Base-by-base conservation (phyloP, 2,329 filamentous ascomycete species). In the Sporothrix mexicana region DNA sequence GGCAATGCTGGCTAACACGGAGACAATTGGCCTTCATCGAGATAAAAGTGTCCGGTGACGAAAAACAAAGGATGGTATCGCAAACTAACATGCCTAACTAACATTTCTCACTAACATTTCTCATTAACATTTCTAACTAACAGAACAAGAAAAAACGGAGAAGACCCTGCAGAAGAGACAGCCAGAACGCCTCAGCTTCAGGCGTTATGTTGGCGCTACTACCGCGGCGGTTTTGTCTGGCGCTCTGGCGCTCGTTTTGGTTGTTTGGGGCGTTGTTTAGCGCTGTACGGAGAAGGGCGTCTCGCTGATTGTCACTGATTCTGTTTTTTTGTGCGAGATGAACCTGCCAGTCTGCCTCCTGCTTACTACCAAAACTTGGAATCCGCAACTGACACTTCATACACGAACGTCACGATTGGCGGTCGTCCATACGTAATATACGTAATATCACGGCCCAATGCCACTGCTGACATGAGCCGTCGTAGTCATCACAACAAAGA, bases 111-210 rank as follows among this genome's bases (percentile, higher is more conserved):
- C 30, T 36, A 36, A n/a, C n/a, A n/a, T n/a, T n/a, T n/a, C n/a
- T n/a, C 8, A 23, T 5, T 20, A 4, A 25, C 23, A 12, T 9
- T n/a, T 12, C 9, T 25, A 55, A 55, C 1, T 3, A 36, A 3
- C 3, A 36, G 30, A 36, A 36, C 30, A 12, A 8, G 13, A 23
- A 25, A 53, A 13, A 15, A 51, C 47, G 10, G 23, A 36, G 30
- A 55, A 55, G 51, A 23, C 51, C 51, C 51, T 55, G 51, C 51
- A 55, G 51, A 55, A 55, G 51, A 23, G 23, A 55, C 20, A 55
- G 51, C 51, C 51, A 55, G 51, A n/a, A 55, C 20, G 9, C 8
- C 51, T 25, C n/a, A 55, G 51, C n/a, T 53, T n/a, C 51, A 20
- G 51, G 51, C n/a, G 51, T 15, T 51, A 20, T 53, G 51, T 20